A percentile compares a stretch with the other conserved stretches of the same genome.
phyloP scores from a whole-genome alignment of 1,139 yeast genomes.

The Wickerhamomyces sp. region DNA sequence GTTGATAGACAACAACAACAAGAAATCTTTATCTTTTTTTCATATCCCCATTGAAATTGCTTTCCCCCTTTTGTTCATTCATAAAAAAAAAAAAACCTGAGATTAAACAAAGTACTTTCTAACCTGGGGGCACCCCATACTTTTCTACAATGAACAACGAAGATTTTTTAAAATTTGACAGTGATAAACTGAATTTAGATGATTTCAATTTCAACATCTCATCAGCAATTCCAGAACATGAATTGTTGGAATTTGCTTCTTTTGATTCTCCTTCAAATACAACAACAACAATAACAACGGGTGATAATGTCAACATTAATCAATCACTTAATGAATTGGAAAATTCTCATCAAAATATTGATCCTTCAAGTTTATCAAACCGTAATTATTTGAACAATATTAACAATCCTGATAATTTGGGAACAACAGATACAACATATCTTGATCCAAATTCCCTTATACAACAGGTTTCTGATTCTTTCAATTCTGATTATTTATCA shows the following conservation, averaged over 20 bases:
- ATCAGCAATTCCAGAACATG: conserved; percentile 25
- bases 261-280: neutral
- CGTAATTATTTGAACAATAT: too few species aligned
- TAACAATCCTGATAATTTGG: too few species aligned
- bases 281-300: neutral
- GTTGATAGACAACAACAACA: too few species aligned
- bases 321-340: neutral
- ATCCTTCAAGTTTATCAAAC: conserved; percentile 1
- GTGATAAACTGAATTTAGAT: conserved; percentile 19
- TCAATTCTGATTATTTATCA: conserved; percentile 16
- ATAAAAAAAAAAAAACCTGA: too few species aligned
- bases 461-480: conserved; percentile 6
- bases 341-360: neutral
- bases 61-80: too few species aligned
- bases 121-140: conserved; percentile 8
- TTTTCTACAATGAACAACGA: conserved; percentile 6
- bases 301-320: neutral
- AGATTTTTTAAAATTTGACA: conserved; percentile 19
- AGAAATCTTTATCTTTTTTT: too few species aligned
- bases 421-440: neutral
- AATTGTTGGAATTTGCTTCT: conserved; percentile 19
- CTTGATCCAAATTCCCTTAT: conserved; percentile 1
- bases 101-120: conserved; percentile 4
- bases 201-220: conserved; percentile 21
- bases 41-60: too few species aligned